phyloP scores from a whole-genome alignment of 1,139 yeast species.

The Sugiyamaella xylanicola region DNA sequence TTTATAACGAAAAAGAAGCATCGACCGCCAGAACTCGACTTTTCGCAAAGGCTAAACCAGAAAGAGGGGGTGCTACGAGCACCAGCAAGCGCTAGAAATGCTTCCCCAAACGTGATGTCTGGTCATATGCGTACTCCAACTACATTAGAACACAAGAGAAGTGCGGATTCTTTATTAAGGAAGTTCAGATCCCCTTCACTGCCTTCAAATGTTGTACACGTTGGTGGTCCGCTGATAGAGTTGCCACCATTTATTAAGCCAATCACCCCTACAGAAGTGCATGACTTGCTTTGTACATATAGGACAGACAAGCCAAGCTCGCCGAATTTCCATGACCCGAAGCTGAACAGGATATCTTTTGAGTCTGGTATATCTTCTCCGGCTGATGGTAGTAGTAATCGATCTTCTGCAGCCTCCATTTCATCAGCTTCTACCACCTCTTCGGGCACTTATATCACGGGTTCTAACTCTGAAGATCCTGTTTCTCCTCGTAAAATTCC shows the following conservation, averaged over 20 bases:
- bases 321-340: background rate
- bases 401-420: slow-evolving; percentile 1
- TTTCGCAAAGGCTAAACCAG: slow-evolving; percentile 4
- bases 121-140: background rate
- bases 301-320: background rate
- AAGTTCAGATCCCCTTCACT: slow-evolving; percentile 17
- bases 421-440: background rate
- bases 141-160: slow-evolving; percentile 11
- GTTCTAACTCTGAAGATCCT: background rate
- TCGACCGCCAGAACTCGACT: slow-evolving; percentile 17
- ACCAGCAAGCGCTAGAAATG: slow-evolving; percentile 15
- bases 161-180: slow-evolving; percentile 13
- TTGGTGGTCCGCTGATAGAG: slow-evolving; percentile 8
- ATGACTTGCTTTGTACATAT: background rate
- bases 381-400: background rate
- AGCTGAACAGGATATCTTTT: background rate
- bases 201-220: slow-evolving; percentile 13
- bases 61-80: background rate
- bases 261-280: background rate
- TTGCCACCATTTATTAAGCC: slow-evolving; percentile 14
- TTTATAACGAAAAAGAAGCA: slow-evolving; percentile 3
- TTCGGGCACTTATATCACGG: background rate
- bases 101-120: slow-evolving; percentile 11
- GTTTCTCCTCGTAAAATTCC: background rate
- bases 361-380: slow-evolving; percentile 1